Percentiles rank a stretch among this genome's conserved stretches.
Conservation (phyloP, 2,329 filamentous ascomycete species). For the Nemania serpens region DNA sequence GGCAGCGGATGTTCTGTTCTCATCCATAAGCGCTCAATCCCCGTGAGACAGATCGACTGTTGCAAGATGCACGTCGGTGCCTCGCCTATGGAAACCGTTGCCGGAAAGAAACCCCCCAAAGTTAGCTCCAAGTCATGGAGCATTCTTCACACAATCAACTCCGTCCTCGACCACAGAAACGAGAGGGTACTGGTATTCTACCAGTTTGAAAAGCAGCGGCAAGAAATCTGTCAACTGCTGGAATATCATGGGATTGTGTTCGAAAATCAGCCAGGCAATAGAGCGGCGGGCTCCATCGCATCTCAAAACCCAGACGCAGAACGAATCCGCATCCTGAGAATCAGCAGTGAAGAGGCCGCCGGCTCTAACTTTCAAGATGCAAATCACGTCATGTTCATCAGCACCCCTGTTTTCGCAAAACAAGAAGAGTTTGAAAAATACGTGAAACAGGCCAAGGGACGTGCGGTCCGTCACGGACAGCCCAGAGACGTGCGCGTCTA, state of each 20-base stretch:
- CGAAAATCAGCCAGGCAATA: conserved; percentile 2
- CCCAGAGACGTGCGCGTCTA: conserved; percentile 45
- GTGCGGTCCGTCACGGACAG: conserved; percentile 49
- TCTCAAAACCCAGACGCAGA: not conserved
- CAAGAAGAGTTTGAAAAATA: conserved; percentile 42
- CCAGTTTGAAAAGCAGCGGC: conserved; percentile 41
- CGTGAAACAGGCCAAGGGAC: conserved; percentile 48
- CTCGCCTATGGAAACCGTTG: not conserved
- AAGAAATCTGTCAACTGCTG: conserved; percentile 34
- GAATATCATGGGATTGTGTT: conserved; percentile 21
- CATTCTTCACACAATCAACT: conserved; percentile 28
- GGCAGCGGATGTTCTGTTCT: conserved; percentile 19
- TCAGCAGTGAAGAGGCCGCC: conserved; percentile 46
- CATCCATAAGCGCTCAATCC: conserved; percentile 18
- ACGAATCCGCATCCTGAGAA: conserved; percentile 44
- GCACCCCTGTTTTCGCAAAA: conserved; percentile 41
- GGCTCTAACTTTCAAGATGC: conserved; percentile 49
- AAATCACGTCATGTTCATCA: conserved; percentile 50
- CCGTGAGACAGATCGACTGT: conserved; percentile 16
- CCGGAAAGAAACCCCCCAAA: not conserved
- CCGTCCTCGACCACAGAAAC: conserved; percentile 12
- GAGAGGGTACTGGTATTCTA: conserved; percentile 46
- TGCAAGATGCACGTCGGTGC: conserved; percentile 1
- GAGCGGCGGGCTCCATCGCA: not conserved
- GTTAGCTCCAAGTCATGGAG: conserved; percentile 35